These are phyloP conservation scores for Pseudoturritis turrita DNA, from an alignment of 345 rosid genomes.

Conservation along the genomic window DNA sequence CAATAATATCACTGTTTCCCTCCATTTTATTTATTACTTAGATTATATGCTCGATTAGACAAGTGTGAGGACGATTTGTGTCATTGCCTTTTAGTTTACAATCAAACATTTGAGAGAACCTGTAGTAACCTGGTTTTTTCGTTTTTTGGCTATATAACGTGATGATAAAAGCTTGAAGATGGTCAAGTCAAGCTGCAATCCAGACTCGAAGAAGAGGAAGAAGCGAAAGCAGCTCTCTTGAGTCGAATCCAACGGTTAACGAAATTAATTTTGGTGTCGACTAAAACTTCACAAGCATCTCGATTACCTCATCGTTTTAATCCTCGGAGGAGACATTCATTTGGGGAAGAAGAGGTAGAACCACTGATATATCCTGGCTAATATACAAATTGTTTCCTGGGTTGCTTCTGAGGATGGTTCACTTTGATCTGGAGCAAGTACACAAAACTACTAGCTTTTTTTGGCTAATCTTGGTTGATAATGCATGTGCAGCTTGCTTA, in stretches of 20 bases:
- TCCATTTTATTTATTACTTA: not conserved
- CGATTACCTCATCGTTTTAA: conserved; percentile 63
- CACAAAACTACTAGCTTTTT: not conserved
- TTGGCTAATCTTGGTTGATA: conserved; percentile 28
- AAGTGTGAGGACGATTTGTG: not conserved
- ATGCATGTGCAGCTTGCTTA: conserved; percentile 75
- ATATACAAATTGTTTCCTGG: not conserved
- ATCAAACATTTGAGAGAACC: conserved; percentile 7
- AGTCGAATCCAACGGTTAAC: conserved; percentile 94
- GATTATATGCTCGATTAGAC: not conserved
- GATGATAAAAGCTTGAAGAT: conserved; percentile 77
- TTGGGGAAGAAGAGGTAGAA: conserved; percentile 99
- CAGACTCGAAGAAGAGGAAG: conserved; percentile 97
- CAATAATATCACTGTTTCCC: not conserved
- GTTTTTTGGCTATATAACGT: conserved; percentile 32
- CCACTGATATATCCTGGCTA: not conserved
- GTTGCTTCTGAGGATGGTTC: not conserved
- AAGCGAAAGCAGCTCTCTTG: conserved; percentile 95
- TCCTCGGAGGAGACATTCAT: conserved; percentile 96
- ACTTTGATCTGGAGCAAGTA: conserved; percentile 7
- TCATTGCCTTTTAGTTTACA: conserved; percentile 11
- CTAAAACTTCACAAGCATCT: conserved; percentile 76
- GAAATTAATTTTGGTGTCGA: conserved; percentile 90
- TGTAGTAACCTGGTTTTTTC: conserved; percentile 9
- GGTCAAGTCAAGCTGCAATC: conserved; percentile 94